Evolutionary conservation across 805 yeast species (phyloP).

Genomic region (Teunomyces aglyptinius): DNA sequence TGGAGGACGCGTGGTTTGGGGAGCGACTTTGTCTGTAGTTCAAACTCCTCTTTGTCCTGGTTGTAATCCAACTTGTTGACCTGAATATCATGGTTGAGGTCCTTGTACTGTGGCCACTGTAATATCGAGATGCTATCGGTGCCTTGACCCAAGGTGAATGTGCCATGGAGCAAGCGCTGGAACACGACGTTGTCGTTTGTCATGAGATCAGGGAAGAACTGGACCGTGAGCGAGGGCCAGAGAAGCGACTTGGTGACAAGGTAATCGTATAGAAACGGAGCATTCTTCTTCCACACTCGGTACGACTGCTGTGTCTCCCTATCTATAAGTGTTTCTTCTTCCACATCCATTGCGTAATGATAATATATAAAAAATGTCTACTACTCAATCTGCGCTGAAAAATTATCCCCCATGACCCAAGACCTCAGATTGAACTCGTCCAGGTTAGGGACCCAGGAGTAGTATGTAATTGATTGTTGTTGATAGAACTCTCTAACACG

Average conservation of each 20-base stretch:
- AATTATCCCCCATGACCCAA: conserved; percentile 9
- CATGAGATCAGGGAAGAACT: conserved; percentile 59
- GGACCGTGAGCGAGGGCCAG: conserved; percentile 64
- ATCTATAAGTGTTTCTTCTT: conserved; percentile 21
- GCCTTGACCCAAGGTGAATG: conserved; percentile 59
- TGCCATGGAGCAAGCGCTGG: conserved; percentile 55
- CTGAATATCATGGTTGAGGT: conserved; percentile 35
- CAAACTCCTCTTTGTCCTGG: conserved; percentile 41
- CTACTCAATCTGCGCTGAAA: too few species aligned
- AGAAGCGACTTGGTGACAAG: conserved; percentile 51
- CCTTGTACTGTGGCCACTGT: conserved; percentile 30
- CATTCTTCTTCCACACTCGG: conserved; percentile 60
- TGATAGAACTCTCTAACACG: conserved; percentile 17
- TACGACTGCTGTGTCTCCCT: conserved; percentile 39
- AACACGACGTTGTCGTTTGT: conserved; percentile 7
- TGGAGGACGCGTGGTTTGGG: conserved; percentile 43
- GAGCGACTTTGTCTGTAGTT: conserved; percentile 24
- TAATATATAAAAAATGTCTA: too few species aligned
- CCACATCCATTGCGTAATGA: neutral
- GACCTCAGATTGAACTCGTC: conserved; percentile 64
- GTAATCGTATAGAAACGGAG: conserved; percentile 54
- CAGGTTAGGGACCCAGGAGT: conserved; percentile 80
- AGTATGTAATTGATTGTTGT: conserved; percentile 43
- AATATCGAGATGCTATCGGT: conserved; percentile 45
- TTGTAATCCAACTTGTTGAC: conserved; percentile 36